These are phyloP conservation scores for Cephalotrichum gorgonifer DNA, from an alignment of 2,329 filamentous ascomycete species.

Conservation along the genomic window DNA sequence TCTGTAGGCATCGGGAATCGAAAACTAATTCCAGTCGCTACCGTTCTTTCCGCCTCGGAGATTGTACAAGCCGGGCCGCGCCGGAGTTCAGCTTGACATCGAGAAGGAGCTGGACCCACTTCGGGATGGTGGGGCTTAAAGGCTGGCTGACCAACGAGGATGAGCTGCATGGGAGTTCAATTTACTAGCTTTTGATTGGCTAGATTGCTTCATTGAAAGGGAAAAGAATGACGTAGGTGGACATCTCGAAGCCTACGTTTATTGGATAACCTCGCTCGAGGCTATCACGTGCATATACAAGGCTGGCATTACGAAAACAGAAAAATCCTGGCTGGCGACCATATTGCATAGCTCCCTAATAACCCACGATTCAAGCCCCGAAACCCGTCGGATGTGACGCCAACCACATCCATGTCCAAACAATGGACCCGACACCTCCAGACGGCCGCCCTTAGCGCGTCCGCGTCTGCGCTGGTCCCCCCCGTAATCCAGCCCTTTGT, in stretches of 20 bases:
- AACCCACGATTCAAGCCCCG: neutral
- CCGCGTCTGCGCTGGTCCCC: constrained; percentile 15
- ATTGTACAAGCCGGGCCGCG: no score
- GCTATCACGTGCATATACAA: neutral
- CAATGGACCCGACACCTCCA: constrained; percentile 5
- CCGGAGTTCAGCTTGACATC: no score
- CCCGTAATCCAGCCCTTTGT: constrained; percentile 41
- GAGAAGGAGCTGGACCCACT: no score
- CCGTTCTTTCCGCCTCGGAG: no score
- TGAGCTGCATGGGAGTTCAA: no score
- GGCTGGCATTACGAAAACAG: neutral
- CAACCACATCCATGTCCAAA: constrained; percentile 4
- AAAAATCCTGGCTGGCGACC: neutral
- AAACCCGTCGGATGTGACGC: constrained; percentile 1
- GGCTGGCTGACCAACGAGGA: no score
- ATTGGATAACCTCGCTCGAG: neutral
- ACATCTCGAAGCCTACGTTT: neutral
- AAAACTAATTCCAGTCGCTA: no score
- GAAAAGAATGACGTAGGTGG: constrained; percentile 2
- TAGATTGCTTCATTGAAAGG: neutral
- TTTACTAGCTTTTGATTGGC: neutral
- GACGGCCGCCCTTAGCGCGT: constrained; percentile 16
- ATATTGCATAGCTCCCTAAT: no score
- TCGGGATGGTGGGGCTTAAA: no score
- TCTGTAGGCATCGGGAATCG: neutral